phyloP scores from a whole-genome alignment of 2,329 filamentous ascomycete species.

The Stagonosporopsis vannaccii region DNA sequence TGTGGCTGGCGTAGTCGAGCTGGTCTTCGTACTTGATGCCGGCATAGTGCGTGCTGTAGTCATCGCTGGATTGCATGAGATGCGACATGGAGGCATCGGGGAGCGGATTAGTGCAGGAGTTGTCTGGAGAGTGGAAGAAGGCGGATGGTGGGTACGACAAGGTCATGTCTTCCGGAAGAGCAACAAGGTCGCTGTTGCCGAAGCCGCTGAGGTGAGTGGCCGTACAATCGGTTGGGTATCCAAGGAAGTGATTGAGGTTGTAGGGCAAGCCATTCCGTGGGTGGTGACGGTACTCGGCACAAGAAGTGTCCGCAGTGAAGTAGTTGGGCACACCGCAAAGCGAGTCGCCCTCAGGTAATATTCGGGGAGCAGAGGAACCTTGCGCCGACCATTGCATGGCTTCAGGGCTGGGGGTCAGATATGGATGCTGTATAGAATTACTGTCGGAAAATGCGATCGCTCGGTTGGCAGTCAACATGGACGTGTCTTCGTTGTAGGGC shows the following conservation, averaged over 20 bases:
- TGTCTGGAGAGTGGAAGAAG: constrained; percentile 41
- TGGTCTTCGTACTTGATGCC: constrained; percentile 28
- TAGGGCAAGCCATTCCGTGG: constrained; percentile 30
- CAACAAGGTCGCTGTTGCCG: constrained; percentile 21
- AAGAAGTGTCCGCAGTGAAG: constrained; percentile 16
- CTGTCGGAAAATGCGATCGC: constrained; percentile 18
- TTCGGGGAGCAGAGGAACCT: constrained; percentile 19
- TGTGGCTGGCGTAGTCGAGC: constrained; percentile 27
- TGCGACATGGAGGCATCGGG: constrained; percentile 28
- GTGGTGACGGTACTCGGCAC: constrained; percentile 24
- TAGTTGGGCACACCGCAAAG: constrained; percentile 21
- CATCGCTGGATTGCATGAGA: constrained; percentile 34
- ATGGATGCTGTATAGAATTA: constrained; percentile 8
- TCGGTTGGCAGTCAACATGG: constrained; percentile 25
- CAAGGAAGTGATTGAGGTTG: constrained; percentile 31
- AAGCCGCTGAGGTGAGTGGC: constrained; percentile 36
- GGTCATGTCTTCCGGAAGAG: constrained; percentile 21
- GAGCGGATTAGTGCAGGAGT: constrained; percentile 30
- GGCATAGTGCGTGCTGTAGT: constrained; percentile 33
- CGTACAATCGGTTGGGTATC: constrained; percentile 25
- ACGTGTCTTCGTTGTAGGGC: constrained; percentile 18
- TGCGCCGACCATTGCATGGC: constrained; percentile 33
- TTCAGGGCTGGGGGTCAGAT: constrained; percentile 24
- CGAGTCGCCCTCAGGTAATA: constrained; percentile 20
- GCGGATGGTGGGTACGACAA: constrained; percentile 42